These are phyloP conservation scores for Lasiosphaeris hirsuta DNA, from an alignment of 495 filamentous ascomycete species.

Conservation along the genomic window DNA sequence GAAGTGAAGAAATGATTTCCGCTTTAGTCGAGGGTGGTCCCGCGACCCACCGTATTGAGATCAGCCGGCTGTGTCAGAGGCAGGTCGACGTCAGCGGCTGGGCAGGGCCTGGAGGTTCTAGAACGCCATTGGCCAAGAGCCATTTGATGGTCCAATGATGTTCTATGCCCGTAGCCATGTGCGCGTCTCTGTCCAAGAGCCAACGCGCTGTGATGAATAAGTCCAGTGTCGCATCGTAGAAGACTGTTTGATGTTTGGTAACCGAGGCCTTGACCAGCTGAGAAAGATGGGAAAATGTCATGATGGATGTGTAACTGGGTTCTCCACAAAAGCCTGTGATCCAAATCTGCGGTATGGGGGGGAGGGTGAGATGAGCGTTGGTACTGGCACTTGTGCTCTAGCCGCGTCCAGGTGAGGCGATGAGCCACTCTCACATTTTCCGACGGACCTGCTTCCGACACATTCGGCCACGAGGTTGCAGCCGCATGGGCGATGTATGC, in stretches of 20 bases:
- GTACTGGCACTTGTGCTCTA: too few species aligned
- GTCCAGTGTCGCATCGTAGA: background rate
- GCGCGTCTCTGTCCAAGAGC: background rate
- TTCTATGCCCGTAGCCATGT: background rate
- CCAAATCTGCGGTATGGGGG: background rate
- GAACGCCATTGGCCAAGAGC: slow-evolving; percentile 1
- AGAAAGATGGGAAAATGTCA: background rate
- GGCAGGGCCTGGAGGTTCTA: background rate
- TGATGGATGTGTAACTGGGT: background rate
- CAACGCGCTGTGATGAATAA: slow-evolving; percentile 5
- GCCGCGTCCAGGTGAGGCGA: too few species aligned
- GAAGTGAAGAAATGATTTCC: background rate
- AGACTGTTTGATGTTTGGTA: background rate
- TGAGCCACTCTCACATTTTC: too few species aligned
- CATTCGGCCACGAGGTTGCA: background rate
- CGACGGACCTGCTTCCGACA: too few species aligned
- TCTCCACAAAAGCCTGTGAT: background rate
- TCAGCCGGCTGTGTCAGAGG: slow-evolving; percentile 9
- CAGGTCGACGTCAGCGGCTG: slow-evolving; percentile 22
- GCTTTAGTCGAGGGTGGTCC: background rate
- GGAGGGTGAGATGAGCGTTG: background rate
- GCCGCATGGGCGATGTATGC: background rate
- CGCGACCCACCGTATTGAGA: slow-evolving; percentile 2
- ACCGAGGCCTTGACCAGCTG: background rate
- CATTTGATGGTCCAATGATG: background rate